Conservation (phyloP, 2,329 filamentous ascomycete species). For the Fusarium sp. region DNA sequence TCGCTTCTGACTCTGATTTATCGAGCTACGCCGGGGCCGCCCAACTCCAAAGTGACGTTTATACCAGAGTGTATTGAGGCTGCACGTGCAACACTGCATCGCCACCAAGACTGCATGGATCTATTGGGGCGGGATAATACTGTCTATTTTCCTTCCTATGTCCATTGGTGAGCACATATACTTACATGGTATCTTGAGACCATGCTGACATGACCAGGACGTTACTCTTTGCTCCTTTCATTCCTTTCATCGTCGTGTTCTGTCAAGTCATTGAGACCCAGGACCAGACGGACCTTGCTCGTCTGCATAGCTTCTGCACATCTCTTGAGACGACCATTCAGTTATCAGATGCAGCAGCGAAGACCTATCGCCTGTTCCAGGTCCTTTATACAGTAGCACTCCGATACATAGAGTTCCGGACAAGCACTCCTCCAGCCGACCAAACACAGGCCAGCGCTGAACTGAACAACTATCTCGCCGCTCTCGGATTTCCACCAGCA, state of each 20-base stretch:
- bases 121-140: slow-evolving; percentile 50
- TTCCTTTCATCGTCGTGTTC: slow-evolving; percentile 64
- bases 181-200: no score
- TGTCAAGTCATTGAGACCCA: slow-evolving; percentile 59
- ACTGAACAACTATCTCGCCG: slow-evolving; percentile 51
- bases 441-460: slow-evolving; percentile 47
- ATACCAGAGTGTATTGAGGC: slow-evolving; percentile 53
- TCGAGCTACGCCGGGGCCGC: slow-evolving; percentile 49
- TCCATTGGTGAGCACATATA: slow-evolving; percentile 52
- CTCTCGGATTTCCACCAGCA: slow-evolving; percentile 55
- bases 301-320: slow-evolving; percentile 59
- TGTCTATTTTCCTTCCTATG: slow-evolving; percentile 51
- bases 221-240: slow-evolving; percentile 60
- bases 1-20: slow-evolving; percentile 55
- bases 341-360: slow-evolving; percentile 58
- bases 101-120: slow-evolving; percentile 53
- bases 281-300: slow-evolving; percentile 52
- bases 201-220: slow-evolving; percentile 47
- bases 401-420: slow-evolving; percentile 66
- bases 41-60: slow-evolving; percentile 48
- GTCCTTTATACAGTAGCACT: slow-evolving; percentile 67
- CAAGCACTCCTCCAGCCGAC: slow-evolving; percentile 38
- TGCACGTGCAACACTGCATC: slow-evolving; percentile 52
- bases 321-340: slow-evolving; percentile 61
- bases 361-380: slow-evolving; percentile 66